These are phyloP conservation scores for Styphnolobium japonicum DNA, from an alignment of 306 rosid species.

Conservation along the genomic window DNA sequence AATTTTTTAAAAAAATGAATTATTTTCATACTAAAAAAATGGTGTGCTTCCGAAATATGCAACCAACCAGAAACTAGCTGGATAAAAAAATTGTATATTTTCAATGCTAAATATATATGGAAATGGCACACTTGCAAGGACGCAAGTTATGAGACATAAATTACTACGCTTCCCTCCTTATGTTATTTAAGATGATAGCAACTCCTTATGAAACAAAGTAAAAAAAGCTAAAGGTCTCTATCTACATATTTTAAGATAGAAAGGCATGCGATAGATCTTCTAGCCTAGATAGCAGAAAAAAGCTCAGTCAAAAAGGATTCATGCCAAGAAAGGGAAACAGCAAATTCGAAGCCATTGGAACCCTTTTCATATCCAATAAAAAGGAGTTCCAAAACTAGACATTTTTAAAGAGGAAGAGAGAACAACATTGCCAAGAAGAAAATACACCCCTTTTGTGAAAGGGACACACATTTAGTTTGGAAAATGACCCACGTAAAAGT, in stretches of 20 bases:
- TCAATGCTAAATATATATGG: slow-evolving; percentile 35
- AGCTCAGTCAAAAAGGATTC: slow-evolving; percentile 68
- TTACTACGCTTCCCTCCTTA: slow-evolving; percentile 30
- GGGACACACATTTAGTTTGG: slow-evolving; percentile 46
- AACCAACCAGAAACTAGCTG: background rate
- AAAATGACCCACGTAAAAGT: slow-evolving; percentile 51
- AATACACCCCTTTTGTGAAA: slow-evolving; percentile 39
- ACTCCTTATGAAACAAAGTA: slow-evolving; percentile 2
- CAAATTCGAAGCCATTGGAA: slow-evolving; percentile 56
- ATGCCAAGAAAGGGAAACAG: slow-evolving; percentile 68
- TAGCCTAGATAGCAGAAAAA: slow-evolving; percentile 34
- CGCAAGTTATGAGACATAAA: slow-evolving; percentile 10
- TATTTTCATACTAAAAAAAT: background rate
- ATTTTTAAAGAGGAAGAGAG: slow-evolving; percentile 34
- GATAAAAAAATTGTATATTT: background rate
- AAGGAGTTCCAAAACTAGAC: slow-evolving; percentile 47
- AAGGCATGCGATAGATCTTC: slow-evolving; percentile 44
- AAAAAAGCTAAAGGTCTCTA: slow-evolving; percentile 22
- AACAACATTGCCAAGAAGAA: slow-evolving; percentile 10
- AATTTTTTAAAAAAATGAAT: too few relatives aligned
- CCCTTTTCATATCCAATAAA: slow-evolving; percentile 50
- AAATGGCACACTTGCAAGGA: slow-evolving; percentile 25
- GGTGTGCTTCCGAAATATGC: background rate
- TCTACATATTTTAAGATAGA: slow-evolving; percentile 22
- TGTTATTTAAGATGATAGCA: slow-evolving; percentile 35